Percentiles rank a stretch among this genome's conserved stretches.
These are phyloP conservation scores for Kluyveromyces nonfermentans DNA, from an alignment of 805 yeast genomes.

Conservation along the genomic window DNA sequence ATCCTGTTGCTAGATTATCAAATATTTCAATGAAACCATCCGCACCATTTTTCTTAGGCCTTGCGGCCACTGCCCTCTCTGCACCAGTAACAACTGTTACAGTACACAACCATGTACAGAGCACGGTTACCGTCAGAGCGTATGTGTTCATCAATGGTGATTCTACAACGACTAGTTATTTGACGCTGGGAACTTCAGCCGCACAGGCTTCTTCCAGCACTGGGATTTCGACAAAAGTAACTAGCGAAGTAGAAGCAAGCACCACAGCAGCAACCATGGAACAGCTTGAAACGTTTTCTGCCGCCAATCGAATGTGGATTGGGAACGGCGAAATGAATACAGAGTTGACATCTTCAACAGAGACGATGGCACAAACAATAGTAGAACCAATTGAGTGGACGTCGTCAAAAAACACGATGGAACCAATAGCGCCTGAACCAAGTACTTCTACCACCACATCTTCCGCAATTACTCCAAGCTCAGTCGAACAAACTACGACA, in stretches of 20 bases:
- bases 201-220: neutral
- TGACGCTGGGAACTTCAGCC: neutral
- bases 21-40: neutral
- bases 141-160: constrained; percentile 1
- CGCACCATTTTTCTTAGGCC: neutral
- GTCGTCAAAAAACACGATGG: too few relatives aligned
- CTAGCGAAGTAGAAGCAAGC: neutral
- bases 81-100: constrained; percentile 3
- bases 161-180: neutral
- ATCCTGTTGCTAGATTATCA: neutral
- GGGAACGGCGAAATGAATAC: too few relatives aligned
- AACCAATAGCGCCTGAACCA: too few relatives aligned
- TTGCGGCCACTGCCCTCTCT: neutral
- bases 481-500: neutral
- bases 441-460: neutral
- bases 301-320: too few relatives aligned
- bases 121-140: constrained; percentile 1
- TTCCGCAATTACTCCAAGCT: neutral
- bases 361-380: too few relatives aligned
- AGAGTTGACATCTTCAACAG: too few relatives aligned
- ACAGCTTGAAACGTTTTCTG: neutral
- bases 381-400: too few relatives aligned
- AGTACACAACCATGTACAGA: constrained; percentile 1
- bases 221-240: neutral
- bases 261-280: neutral